Evolutionary conservation across 345 rosid species (phyloP).

Genomic region (Cardamine resedifolia): DNA sequence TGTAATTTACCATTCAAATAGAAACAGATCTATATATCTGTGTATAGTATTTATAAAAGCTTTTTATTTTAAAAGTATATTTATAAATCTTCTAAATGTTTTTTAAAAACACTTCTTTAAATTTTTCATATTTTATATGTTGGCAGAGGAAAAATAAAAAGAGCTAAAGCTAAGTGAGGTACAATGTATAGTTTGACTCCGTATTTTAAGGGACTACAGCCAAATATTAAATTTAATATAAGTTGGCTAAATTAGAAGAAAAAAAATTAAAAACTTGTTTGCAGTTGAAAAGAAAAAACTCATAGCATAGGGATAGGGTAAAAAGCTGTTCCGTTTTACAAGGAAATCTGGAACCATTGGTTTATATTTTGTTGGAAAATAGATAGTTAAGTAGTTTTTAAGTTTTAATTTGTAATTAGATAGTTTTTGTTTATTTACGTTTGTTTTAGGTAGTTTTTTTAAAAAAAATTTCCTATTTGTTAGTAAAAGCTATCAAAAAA

Average conservation of each 20-base stretch:
- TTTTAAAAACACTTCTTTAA: neutral
- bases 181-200: slow-evolving; percentile 28
- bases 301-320: slow-evolving; percentile 24
- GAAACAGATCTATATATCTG: no score
- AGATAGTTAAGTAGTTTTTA: no score
- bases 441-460: no score
- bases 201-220: slow-evolving; percentile 22
- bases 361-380: no score
- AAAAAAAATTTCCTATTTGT: no score
- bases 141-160: slow-evolving; percentile 3
- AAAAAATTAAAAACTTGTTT: neutral
- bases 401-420: no score
- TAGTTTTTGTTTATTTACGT: no score
- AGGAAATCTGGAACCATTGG: slow-evolving; percentile 37
- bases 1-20: neutral
- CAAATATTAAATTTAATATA: slow-evolving; percentile 14
- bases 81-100: neutral
- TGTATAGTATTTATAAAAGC: no score
- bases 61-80: no score
- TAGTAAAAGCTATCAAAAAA: no score
- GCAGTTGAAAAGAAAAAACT: neutral
- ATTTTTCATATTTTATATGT: neutral
- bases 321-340: slow-evolving; percentile 21
- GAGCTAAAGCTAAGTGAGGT: slow-evolving; percentile 15
- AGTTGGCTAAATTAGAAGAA: neutral